Base-by-base conservation (phyloP, 2,329 filamentous ascomycete genomes). In the Hypoxylon rubiginosum region DNA sequence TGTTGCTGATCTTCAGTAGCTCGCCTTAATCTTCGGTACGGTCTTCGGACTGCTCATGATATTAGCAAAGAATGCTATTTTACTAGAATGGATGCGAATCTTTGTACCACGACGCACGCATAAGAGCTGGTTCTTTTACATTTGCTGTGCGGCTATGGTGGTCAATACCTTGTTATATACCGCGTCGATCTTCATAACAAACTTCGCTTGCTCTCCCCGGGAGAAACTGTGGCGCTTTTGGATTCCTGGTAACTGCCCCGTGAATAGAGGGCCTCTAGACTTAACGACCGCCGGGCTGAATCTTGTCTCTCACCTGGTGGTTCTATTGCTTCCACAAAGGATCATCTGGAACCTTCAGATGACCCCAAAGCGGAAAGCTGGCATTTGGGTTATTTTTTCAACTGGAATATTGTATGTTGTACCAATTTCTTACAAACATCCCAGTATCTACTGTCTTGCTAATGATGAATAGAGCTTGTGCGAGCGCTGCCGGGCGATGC, bases 51-150 rank as follows among this genome's bases (percentile, higher is more conserved):
- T 75, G 30, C 73, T 75, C 19, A 74, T 82, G 0, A 75, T 78
- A 0, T 71, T 79, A 2, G 67, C 82, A 58, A 83, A 82, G 59
- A 73, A 72, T 1, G 77, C 79, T 15, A 81, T 83, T 52, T 73
- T 83, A 17, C 45, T 81, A 8, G 79, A 83, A 55, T 83, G 82
- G 81, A 72, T 72, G 13, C 72, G 75, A 41, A 43, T 68, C 52
- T 53, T 72, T 41, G 62, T 76, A 39, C 19, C 75, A 1, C 36
- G 11, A 67, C 13, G 76, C 73, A 46, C 74, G 74, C n/a, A n/a
- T n/a, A 69, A 64, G 3, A 62, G 59, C 7, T 45, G n/a, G 9
- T 74, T 75, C 39, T 75, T 49, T 43, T 73, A 70, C 72, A 54
- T 49, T 1, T 72, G 59, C 36, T 51, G 55, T 32, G 10, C 32